Evolutionary conservation across 2,329 filamentous ascomycete genomes (phyloP).

Genomic region (Paecilomyces formosus): DNA sequence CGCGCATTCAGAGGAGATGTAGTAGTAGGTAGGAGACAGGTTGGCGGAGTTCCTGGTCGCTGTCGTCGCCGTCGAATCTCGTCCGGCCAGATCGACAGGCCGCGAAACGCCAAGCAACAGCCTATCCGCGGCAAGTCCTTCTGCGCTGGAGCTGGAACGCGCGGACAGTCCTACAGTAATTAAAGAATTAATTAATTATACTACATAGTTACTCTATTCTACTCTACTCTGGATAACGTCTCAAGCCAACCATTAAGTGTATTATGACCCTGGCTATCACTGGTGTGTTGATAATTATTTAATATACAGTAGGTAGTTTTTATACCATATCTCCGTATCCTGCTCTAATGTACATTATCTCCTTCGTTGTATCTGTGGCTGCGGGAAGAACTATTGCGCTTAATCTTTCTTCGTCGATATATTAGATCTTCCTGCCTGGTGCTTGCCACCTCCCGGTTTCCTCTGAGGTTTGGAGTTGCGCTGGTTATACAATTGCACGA

Average conservation of each 20-base stretch:
- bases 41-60: neutral
- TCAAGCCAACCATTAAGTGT: too few species aligned
- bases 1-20: slow-evolving; percentile 3
- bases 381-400: neutral
- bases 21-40: neutral
- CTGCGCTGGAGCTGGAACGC: neutral
- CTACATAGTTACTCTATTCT: neutral
- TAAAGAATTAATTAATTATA: too few species aligned
- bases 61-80: neutral
- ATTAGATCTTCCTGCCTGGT: neutral
- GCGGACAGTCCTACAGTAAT: too few species aligned
- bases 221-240: too few species aligned
- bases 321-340: neutral
- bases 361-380: neutral
- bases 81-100: neutral
- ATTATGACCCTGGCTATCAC: neutral
- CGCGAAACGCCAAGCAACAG: neutral
- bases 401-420: neutral
- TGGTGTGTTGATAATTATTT: neutral
- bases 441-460: neutral
- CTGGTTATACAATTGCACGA: neutral
- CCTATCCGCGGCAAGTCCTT: neutral
- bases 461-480: neutral
- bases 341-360: neutral
- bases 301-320: neutral